Evolutionary conservation across 306 rosid genomes (phyloP).

Genomic region (Inga leiocalycina): DNA sequence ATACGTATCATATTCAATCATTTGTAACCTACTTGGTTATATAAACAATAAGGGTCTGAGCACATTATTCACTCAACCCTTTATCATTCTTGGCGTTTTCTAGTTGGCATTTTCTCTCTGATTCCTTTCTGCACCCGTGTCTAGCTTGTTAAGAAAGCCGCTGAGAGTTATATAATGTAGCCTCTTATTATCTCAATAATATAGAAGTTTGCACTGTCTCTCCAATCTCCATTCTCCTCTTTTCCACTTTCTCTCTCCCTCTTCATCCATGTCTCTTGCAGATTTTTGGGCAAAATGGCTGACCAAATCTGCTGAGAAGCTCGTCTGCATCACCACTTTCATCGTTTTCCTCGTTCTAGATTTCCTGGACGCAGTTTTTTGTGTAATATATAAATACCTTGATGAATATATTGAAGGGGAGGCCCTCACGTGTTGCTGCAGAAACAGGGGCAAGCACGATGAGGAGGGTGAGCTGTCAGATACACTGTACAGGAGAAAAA

Average conservation of each 20-base stretch:
- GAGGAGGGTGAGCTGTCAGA: slow-evolving; percentile 29
- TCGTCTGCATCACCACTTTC: slow-evolving; percentile 42
- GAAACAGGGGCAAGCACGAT: slow-evolving; percentile 27
- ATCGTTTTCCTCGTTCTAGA: slow-evolving; percentile 66
- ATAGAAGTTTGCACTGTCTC: no score
- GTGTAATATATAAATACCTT: slow-evolving; percentile 52
- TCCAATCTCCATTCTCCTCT: background rate
- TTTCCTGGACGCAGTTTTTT: slow-evolving; percentile 61
- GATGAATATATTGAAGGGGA: slow-evolving; percentile 69
- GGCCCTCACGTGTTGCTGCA: slow-evolving; percentile 58
- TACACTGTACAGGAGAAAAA: slow-evolving; percentile 16
- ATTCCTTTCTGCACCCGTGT: no score
- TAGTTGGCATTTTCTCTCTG: no score
- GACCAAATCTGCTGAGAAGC: slow-evolving; percentile 15
- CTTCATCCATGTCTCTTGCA: slow-evolving; percentile 8
- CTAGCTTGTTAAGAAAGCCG: no score
- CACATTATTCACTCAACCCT: no score
- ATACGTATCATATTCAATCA: no score
- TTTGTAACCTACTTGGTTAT: no score
- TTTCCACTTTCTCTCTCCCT: background rate
- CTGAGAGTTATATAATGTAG: no score
- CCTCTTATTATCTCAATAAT: no score
- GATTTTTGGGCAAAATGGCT: slow-evolving; percentile 30
- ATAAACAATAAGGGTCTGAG: no score
- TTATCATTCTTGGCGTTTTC: no score